Evolutionary conservation across 2,329 filamentous ascomycete species (phyloP), one percentile per base, ranked within the genome.

Genomic region (Penicillium polonicum): DNA sequence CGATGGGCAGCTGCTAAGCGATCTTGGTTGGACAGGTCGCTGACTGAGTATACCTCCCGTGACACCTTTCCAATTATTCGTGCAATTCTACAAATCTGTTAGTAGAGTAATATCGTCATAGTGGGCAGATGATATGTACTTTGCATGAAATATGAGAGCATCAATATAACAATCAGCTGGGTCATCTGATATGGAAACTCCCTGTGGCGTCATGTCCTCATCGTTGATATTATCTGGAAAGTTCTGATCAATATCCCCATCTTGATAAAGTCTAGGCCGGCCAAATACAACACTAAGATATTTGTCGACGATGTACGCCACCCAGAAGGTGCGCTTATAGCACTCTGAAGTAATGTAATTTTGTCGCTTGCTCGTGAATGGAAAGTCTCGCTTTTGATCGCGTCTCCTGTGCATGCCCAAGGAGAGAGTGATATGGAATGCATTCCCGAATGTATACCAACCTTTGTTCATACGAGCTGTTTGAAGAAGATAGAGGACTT

Each of bases 211-310:
- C 74, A 85, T 79, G 17, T 83, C 76, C 42, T 82, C 79, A 58
- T 85, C 82, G 48, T 83, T 81, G 23, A 84, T 42, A 21, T 35
- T 58, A 36, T 62, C 60, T 19, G 83, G 83, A n/a, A 82, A 77
- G 1, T 79, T 77, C 55, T 85, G 83, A 53, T 86, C 83, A 36
- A 85, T 82, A 42, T 86, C 82, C 9, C 85, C 81, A 48, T 86
- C 83, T 29, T 84, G 83, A 36, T 84, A 83, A 17, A 82, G 79
- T 9, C 81, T 67, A 0, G 84, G 84, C 5, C 84, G 75, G 0
- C 84, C 84, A 10, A 85, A 77, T 0, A 84, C 79, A 10, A 84
- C 81, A 9, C 82, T 80, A 0, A 87, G 71, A 45, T 85, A 85
- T 35, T 80, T 83, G 63, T 87, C 83, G 0, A 86, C 70, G 0